Evolutionary conservation across 179 eudicot genomes (phyloP).

Genomic region (Nepenthes alata): DNA sequence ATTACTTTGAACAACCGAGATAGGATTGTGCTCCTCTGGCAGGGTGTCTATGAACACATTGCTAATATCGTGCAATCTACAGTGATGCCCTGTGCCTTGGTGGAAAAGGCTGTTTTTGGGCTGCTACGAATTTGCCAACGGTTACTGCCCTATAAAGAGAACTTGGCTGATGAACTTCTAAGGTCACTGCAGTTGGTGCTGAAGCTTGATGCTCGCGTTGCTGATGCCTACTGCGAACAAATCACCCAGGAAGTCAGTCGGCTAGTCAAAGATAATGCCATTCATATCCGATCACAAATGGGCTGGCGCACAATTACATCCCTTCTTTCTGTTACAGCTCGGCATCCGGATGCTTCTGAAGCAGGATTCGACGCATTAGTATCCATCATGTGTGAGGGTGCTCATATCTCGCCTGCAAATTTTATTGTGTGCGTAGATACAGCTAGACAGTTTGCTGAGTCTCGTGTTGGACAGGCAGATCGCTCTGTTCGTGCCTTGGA

Average conservation of each 20-base stretch:
- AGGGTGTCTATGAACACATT: constrained; percentile 74
- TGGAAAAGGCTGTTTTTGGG: constrained; percentile 68
- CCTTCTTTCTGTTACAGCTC: constrained; percentile 54
- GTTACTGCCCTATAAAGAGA: constrained; percentile 62
- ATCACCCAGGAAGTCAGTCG: constrained; percentile 67
- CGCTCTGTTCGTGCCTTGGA: constrained; percentile 51
- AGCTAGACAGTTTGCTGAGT: constrained; percentile 65
- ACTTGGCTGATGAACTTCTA: constrained; percentile 60
- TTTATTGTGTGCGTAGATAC: constrained; percentile 45
- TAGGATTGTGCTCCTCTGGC: constrained; percentile 70
- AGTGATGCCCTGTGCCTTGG: constrained; percentile 60
- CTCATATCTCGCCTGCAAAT: constrained; percentile 46
- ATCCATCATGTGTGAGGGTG: constrained; percentile 57
- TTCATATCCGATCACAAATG: constrained; percentile 52
- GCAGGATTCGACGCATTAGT: constrained; percentile 54
- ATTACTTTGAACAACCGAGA: constrained; percentile 74
- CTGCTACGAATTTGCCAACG: constrained; percentile 68
- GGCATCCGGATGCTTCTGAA: constrained; percentile 71
- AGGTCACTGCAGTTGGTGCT: constrained; percentile 60
- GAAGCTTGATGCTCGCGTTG: constrained; percentile 73
- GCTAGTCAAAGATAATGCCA: constrained; percentile 58
- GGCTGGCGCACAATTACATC: constrained; percentile 67
- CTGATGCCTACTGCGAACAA: constrained; percentile 69
- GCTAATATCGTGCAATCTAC: constrained; percentile 61
- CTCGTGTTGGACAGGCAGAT: constrained; percentile 59